phyloP scores from a whole-genome alignment of 257 asterid species.

The Voacanga thouarsii region DNA sequence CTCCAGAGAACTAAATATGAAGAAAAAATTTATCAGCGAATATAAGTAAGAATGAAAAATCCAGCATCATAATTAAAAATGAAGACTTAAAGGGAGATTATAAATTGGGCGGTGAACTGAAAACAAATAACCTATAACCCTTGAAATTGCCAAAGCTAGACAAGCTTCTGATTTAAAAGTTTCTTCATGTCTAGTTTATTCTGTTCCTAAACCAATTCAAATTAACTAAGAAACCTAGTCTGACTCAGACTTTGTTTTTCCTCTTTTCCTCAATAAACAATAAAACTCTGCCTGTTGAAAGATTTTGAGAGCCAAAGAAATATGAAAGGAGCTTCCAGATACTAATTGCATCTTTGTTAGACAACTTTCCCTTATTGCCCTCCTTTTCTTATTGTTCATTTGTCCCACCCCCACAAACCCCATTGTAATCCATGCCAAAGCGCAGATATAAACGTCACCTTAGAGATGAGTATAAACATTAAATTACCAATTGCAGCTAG shows the following conservation, averaged over 20 bases:
- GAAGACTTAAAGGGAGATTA: neutral
- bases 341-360: neutral
- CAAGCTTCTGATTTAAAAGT: neutral
- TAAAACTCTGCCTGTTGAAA: neutral
- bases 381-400: neutral
- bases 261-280: neutral
- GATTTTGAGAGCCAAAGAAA: neutral
- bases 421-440: neutral
- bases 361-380: neutral
- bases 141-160: neutral
- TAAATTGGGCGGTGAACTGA: neutral
- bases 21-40: neutral
- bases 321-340: neutral
- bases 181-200: neutral
- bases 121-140: neutral
- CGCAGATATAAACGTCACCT: neutral
- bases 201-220: neutral
- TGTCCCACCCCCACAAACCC: neutral
- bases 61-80: neutral
- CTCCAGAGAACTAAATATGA: neutral
- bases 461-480: conserved; percentile 14
- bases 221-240: neutral
- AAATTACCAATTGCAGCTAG: conserved; percentile 87
- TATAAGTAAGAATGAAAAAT: neutral
- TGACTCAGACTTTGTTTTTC: neutral